A percentile compares a stretch with the other conserved stretches of the same genome.
Evolutionary conservation across 2,329 filamentous ascomycete genomes (phyloP).

Genomic region (Botrytis fabae): DNA sequence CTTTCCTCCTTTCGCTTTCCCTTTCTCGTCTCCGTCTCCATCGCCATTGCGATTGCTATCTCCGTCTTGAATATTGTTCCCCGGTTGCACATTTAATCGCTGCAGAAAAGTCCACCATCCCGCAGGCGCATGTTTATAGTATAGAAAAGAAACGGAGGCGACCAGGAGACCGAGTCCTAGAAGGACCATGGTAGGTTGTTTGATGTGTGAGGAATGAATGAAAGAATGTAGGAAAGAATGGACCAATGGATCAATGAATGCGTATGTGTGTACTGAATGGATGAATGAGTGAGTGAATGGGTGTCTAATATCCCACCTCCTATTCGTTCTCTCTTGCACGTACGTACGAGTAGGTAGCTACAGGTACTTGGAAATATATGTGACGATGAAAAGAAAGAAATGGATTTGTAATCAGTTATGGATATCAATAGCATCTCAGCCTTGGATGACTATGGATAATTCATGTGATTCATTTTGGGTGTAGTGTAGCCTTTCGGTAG

Average conservation of each 20-base stretch:
- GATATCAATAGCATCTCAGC: not conserved
- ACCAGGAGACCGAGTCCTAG: constrained; percentile 64
- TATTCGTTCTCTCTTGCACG: not conserved
- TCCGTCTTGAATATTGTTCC: constrained; percentile 14
- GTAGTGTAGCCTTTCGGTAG: constrained; percentile 41
- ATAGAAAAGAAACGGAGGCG: constrained; percentile 58
- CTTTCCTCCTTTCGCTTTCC: not conserved
- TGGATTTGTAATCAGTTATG: not conserved
- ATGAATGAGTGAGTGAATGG: not conserved
- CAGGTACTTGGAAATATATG: not conserved
- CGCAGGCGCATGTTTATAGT: constrained; percentile 55
- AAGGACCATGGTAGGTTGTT: not conserved
- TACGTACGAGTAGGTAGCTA: no score
- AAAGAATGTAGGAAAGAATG: no score
- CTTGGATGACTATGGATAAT: not conserved
- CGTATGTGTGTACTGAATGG: no score
- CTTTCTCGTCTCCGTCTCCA: not conserved
- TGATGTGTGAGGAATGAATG: not conserved
- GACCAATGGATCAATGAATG: no score
- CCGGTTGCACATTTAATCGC: constrained; percentile 33
- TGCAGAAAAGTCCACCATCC: constrained; percentile 45
- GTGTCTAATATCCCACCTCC: not conserved
- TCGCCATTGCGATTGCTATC: no score
- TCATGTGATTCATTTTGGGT: not conserved
- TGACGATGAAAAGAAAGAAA: not conserved